Base-by-base conservation (phyloP, 768 basidiomycete species). In the Dendrothele bispora region DNA sequence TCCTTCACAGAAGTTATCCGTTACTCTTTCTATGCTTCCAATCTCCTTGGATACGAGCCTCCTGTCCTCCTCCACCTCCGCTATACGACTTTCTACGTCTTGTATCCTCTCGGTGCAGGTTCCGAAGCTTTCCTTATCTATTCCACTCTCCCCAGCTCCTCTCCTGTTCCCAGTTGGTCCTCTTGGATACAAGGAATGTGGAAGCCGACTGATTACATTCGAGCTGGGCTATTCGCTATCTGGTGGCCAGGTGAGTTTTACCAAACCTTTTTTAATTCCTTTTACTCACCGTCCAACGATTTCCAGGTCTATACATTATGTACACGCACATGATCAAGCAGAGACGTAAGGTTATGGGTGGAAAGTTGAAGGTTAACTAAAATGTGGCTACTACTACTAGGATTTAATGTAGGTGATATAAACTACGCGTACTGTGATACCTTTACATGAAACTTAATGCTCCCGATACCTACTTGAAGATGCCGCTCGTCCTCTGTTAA, bases 101-200 rank as follows among this genome's bases (percentile, higher is more conserved):
- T 98, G n/a, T 98, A 99, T 70, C 94, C 91, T 4, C 63, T 93
- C 20, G 97, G 97, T 37, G 95, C 97, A 1, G 78, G 80, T 5
- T 93, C 91, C 20, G 97, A 99, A 67, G 94, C 93, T 0, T 80
- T 86, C 62, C 75, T 95, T 48, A 86, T 84, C 60, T 84, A 83
- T 59, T 77, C 84, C 1, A 88, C 91, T 4, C 77, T 97, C 26
- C 88, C 89, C 7, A 53, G 53, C 24, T 70, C 72, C 5, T 66
- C 71, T 5, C 71, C 70, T 8, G 54, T 72, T 44, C 76, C 61
- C 29, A 77, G 64, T 51, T 77, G 73, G 72, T 62, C 56, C 46
- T 57, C 69, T 46, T 64, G 65, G 69, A 53, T 75, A 51, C 60
- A 60, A 40, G 69, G 70, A 37, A 62, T 59, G 44, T 89, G 86